Evolutionary conservation across 345 rosid species (phyloP).

Genomic region (Leavenworthia alabamica): DNA sequence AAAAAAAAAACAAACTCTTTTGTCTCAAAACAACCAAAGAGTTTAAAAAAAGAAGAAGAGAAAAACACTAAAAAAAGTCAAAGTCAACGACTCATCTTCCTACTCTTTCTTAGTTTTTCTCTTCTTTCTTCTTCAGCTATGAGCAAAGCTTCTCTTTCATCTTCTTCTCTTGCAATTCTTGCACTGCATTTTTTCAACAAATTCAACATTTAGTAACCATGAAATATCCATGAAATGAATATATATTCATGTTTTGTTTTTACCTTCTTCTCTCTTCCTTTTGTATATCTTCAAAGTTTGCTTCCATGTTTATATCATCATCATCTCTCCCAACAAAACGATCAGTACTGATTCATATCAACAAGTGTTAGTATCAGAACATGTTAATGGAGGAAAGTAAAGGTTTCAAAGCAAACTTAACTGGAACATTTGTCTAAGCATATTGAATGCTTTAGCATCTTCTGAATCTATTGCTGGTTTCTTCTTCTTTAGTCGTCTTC

Average conservation of each 20-base stretch:
- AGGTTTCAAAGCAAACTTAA: slow-evolving; percentile 28
- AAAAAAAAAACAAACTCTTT: no score
- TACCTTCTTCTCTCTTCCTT: slow-evolving; percentile 76
- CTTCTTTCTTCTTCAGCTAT: slow-evolving; percentile 65
- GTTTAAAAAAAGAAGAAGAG: background rate
- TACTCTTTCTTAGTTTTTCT: slow-evolving; percentile 40
- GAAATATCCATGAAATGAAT: background rate
- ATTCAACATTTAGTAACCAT: background rate
- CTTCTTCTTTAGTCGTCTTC: slow-evolving; percentile 52
- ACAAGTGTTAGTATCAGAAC: background rate
- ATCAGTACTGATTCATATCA: background rate
- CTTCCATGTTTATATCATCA: slow-evolving; percentile 78
- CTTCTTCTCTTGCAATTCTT: slow-evolving; percentile 59
- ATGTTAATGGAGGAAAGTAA: background rate
- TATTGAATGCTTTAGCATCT: slow-evolving; percentile 38
- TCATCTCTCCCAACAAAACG: slow-evolving; percentile 35
- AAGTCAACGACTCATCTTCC: slow-evolving; percentile 39
- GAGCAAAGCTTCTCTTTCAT: slow-evolving; percentile 52
- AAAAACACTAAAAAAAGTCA: background rate
- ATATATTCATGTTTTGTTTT: slow-evolving; percentile 12
- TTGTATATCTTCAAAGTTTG: slow-evolving; percentile 67
- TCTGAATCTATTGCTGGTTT: slow-evolving; percentile 39
- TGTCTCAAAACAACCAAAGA: slow-evolving; percentile 17
- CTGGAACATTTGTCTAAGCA: slow-evolving; percentile 51
- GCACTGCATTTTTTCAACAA: slow-evolving; percentile 47